Evolutionary conservation across 73 alveolate genomes (phyloP), one percentile per base, ranked within the genome.

Genomic region (Stentor roeselii): DNA sequence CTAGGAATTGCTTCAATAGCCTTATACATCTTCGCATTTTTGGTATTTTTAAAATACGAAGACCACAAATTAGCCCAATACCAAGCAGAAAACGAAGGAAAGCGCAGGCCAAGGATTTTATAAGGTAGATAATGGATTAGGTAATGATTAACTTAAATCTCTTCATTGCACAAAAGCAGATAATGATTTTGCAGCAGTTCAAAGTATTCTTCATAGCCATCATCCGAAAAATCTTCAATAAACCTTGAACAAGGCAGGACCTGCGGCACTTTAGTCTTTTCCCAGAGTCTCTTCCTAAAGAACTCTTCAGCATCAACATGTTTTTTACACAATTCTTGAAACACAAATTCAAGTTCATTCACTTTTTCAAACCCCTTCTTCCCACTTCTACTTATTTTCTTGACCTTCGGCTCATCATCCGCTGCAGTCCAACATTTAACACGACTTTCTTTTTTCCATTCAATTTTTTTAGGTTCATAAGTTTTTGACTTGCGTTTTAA

Each of bases 401-500:
- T 67, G 11, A 11, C 34, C 34, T 67, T 32, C 0, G 37, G n/a
- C 11, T 67, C 41, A n/a, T 58, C 74, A 1, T 30, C 37, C 1
- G 37, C 80, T 27, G 11, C 37, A 0, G 80, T 21, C 80, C 80
- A 67, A 67, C 80, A 67, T 14, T 67, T 40, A 32, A 67, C 34
- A 14, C 80, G 80, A 1, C 37, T 67, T 67, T 67, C 27, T 1
- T 14, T 40, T 67, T 67, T 67, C 37, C 80, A 67, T 67, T 67
- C 80, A 34, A 67, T 40, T 67, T 67, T 67, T 67, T 36, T 34
- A 67, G 80, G 80, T 2, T 67, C 34, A 2, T 67, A 67, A 2
- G 80, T 67, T 67, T 67, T 36, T 21, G 80, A 67, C 34, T 67
- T 67, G 15, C 80, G 21, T 67, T 67, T 67, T 67, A 67, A 67